Base-by-base conservation (phyloP, 768 basidiomycete genomes). In the Tricholoma bakamatsutake region DNA sequence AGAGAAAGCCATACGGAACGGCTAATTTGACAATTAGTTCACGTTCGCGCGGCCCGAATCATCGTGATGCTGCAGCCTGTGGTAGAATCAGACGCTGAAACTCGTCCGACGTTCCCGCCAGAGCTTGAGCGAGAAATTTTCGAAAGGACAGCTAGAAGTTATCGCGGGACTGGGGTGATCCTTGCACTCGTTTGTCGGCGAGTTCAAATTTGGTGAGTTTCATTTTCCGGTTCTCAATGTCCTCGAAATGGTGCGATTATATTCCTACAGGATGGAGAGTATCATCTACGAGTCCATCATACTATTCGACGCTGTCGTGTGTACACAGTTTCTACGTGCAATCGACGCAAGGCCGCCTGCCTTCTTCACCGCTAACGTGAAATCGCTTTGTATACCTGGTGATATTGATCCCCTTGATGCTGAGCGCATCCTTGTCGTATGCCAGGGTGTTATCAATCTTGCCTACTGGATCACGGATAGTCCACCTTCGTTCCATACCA, bases 101-200 rank as follows among this genome's bases (percentile, higher is more conserved):
- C 37, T 43, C 40, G 42, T 34, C 62, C 60, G 31, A 49, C 58
- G 31, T 54, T 66, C 42, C 64, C 65, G 4, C 62, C 63, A 4
- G 64, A 68, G 43, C 61, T 68, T 11, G 64, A 65, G 51, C 61
- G 62, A n/a, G 55, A 59, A 27, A 66, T 66, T 15, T 61, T 68
- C n/a, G 65, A 66, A 57, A 53, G 61, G 35, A 56, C 67, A 34
- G 65, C 64, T 11, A 62, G 49, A 39, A 52, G 50, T 11, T 54
- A 56, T 15, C 57, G 56, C 15, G 60, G 64, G 13, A 62, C 56
- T 39, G 60, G 60, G 13, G 58, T 57, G 10, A 53, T 59, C 2
- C 57, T 64, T 37, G 62, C 59, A 6, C 31, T 64, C 30, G 59
- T 66, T 50, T 60, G 65, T 28, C 62, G 64, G 27, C 59, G 65